Base-by-base conservation (phyloP, 2,329 filamentous ascomycete species). In the Aureobasidium vineae region DNA sequence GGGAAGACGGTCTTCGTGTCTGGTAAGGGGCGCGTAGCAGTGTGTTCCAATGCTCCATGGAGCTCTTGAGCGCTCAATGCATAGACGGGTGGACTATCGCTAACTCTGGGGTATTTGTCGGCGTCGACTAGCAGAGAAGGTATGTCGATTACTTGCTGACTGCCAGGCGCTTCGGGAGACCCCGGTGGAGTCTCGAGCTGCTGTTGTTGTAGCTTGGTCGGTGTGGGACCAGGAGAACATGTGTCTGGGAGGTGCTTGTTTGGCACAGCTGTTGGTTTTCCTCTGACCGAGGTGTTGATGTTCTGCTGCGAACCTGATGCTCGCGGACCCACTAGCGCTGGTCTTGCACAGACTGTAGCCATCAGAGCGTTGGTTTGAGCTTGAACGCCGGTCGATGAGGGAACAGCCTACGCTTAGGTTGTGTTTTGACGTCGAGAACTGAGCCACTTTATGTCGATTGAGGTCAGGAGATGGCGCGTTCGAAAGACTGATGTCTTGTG, bases 1-100 rank as follows among this genome's bases (percentile, higher is more conserved):
- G 95, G 95, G 73, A 98, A 99, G 69, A 98, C 91, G 68, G 88
- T 84, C n/a, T 89, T 86, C 0, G 95, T 88, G 66, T 94, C 88
- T 7, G 95, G 94, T 28, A 98, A 82, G 1, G 92, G 89, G 73
- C 96, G 92, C 2, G 87, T 85, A 3, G 94, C 86, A 67, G 87
- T 81, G 72, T 93, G 86, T 70, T 96, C 87, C 40, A 98, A 75
- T 0, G 94, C 92, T 53, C 86, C 82, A 13, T 87, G 86, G 50
- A 97, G 82, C 33, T 85, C 85, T 47, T 82, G 80, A 36, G 89
- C 86, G 73, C 87, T 85, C 71, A 98, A 87, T 50, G 88, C 85
- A 77, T 91, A 97, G 31, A 97, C 77, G 59, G 76, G 84, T 74
- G 78, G 90, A 70, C 75, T 83, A 68, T 70, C 83, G 80, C 73